A percentile compares a stretch with the other conserved stretches of the same genome.
Evolutionary conservation across 2,329 filamentous ascomycete genomes (phyloP).

Genomic region (Chaetothyriales sp.): DNA sequence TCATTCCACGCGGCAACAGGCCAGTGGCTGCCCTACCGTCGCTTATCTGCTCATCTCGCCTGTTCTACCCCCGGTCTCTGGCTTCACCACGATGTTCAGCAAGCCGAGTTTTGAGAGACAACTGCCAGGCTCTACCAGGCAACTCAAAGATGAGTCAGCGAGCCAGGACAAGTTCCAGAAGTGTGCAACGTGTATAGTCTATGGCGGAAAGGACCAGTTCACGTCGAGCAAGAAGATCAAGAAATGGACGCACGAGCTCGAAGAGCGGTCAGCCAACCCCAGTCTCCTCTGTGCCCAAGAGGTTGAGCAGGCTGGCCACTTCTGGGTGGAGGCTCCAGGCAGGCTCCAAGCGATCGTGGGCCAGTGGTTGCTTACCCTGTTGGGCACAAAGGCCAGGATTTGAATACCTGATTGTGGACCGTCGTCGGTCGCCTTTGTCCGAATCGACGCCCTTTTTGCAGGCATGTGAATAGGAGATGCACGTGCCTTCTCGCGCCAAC

Average conservation of each 20-base stretch:
- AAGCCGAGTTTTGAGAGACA: conserved; percentile 21
- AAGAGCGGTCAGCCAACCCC: conserved; percentile 19
- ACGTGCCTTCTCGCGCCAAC: too few species aligned
- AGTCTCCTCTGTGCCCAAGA: conserved; percentile 37
- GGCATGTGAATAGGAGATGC: neutral
- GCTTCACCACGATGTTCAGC: conserved; percentile 48
- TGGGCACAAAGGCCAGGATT: neutral
- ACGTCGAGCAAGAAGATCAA: conserved; percentile 49
- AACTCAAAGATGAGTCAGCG: conserved; percentile 14
- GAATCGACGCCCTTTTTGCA: neutral
- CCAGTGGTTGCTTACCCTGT: neutral
- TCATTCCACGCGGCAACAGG: neutral
- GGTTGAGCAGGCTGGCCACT: conserved; percentile 43
- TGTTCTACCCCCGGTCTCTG: conserved; percentile 39
- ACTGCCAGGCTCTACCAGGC: conserved; percentile 15
- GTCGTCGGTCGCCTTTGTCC: neutral
- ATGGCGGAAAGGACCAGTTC: conserved; percentile 62
- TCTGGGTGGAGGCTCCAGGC: conserved; percentile 41
- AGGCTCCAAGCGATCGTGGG: conserved; percentile 1
- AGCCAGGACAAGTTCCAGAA: conserved; percentile 1
- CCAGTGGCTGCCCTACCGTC: neutral
- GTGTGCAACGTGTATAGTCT: conserved; percentile 34
- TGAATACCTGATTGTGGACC: neutral
- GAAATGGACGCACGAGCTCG: conserved; percentile 48
- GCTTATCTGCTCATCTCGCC: conserved; percentile 51